Conservation (phyloP, 345 rosid genomes). For the Linum trigynum region DNA sequence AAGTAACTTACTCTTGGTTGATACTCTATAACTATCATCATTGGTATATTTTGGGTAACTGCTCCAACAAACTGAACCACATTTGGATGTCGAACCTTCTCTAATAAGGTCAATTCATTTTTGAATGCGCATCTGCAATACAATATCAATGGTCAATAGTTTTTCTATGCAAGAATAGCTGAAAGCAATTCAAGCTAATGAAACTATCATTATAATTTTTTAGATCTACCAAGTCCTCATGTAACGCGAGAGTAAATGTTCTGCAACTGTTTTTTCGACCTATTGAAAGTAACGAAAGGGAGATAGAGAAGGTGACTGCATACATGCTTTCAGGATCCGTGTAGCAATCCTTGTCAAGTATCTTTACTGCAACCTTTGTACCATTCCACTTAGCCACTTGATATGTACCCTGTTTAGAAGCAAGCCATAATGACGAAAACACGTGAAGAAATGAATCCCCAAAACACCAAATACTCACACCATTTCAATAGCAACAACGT, state of each 20-base stretch:
- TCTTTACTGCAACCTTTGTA: slow-evolving; percentile 83
- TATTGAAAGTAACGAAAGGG: slow-evolving; percentile 6
- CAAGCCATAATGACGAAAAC: neutral
- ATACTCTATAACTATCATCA: slow-evolving; percentile 91
- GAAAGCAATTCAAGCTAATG: neutral
- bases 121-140: slow-evolving; percentile 70
- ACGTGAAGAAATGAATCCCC: neutral
- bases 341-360: slow-evolving; percentile 65
- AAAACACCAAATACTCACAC: neutral
- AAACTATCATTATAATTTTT: too few relatives aligned
- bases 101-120: slow-evolving; percentile 69
- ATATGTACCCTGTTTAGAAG: slow-evolving; percentile 58
- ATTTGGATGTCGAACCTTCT: slow-evolving; percentile 92
- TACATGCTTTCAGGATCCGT: slow-evolving; percentile 67
- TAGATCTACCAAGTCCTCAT: too few relatives aligned
- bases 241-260: too few relatives aligned
- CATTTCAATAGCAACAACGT: neutral
- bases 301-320: slow-evolving; percentile 9
- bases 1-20: slow-evolving; percentile 62
- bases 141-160: neutral
- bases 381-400: slow-evolving; percentile 99
- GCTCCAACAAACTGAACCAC: slow-evolving; percentile 98
- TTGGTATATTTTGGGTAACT: slow-evolving; percentile 88
- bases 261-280: too few relatives aligned
- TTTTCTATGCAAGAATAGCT: too few relatives aligned